A percentile compares a stretch with the other conserved stretches of the same genome.
phyloP scores from a whole-genome alignment of 805 yeast species.

The Candida nanaspora region DNA sequence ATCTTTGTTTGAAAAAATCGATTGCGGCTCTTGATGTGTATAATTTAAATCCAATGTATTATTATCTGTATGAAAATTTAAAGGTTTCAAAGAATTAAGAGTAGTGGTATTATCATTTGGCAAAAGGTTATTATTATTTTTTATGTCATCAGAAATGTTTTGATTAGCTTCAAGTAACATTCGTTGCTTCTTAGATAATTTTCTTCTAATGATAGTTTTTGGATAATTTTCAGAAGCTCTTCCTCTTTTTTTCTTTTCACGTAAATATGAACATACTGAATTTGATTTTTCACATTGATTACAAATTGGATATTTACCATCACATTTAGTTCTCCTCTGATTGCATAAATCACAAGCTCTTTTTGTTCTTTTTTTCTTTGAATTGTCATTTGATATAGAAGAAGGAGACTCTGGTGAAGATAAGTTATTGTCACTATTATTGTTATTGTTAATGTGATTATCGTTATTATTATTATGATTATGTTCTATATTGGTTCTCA shows the following conservation, averaged over 20 bases:
- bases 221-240: constrained; percentile 37
- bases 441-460: too few species aligned
- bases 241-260: constrained; percentile 39
- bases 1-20: too few species aligned
- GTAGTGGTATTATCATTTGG: not conserved
- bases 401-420: not conserved
- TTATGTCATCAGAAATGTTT: too few species aligned
- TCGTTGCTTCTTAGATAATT: constrained; percentile 14
- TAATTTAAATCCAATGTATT: too few species aligned
- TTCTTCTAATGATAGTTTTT: constrained; percentile 20
- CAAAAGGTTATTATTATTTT: not conserved
- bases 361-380: constrained; percentile 14
- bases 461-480: too few species aligned
- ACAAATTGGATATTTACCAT: constrained; percentile 37
- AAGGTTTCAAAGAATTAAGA: too few species aligned
- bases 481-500: too few species aligned
- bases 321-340: constrained; percentile 39
- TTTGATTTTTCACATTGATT: constrained; percentile 29
- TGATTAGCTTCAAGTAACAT: not conserved
- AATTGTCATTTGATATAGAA: not conserved
- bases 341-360: constrained; percentile 44
- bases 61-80: too few species aligned
- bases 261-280: constrained; percentile 31
- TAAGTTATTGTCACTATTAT: not conserved
- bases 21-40: too few species aligned